These are phyloP conservation scores for Debaryomyces prosopidis DNA, from an alignment of 805 yeast genomes.

Conservation along the genomic window DNA sequence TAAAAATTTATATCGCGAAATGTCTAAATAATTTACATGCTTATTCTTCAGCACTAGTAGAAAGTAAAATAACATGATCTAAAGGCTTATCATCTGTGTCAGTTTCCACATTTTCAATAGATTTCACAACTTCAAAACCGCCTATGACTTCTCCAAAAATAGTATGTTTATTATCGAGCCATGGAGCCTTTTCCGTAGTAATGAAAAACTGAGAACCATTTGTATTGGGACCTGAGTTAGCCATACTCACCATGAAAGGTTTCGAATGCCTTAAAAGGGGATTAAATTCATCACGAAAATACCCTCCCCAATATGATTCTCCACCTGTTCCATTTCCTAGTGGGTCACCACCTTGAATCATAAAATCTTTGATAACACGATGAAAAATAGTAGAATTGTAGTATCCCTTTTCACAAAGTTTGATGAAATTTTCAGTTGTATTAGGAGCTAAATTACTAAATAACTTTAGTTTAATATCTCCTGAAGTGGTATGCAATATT, in stretches of 20 bases:
- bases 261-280: slow-evolving; percentile 25
- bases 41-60: slow-evolving; percentile 14
- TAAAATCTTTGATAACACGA: slow-evolving; percentile 23
- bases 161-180: slow-evolving; percentile 24
- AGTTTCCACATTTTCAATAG: slow-evolving; percentile 19
- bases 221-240: slow-evolving; percentile 56
- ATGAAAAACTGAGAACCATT: slow-evolving; percentile 51
- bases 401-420: slow-evolving; percentile 34
- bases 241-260: slow-evolving; percentile 56
- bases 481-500: slow-evolving; percentile 37
- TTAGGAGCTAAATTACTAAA: slow-evolving; percentile 37
- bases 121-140: slow-evolving; percentile 20
- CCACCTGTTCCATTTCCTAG: slow-evolving; percentile 27
- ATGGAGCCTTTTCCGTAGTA: slow-evolving; percentile 20
- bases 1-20: neutral
- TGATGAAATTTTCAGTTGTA: slow-evolving; percentile 42
- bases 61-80: slow-evolving; percentile 20
- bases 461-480: slow-evolving; percentile 41
- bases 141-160: slow-evolving; percentile 25
- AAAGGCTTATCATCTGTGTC: slow-evolving; percentile 20
- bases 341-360: slow-evolving; percentile 29
- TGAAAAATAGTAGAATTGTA: slow-evolving; percentile 36
- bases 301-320: slow-evolving; percentile 26
- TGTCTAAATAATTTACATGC: neutral
- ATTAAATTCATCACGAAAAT: slow-evolving; percentile 28